Conservation (phyloP, 148 eudicot genomes). For the Rheum nobile region DNA sequence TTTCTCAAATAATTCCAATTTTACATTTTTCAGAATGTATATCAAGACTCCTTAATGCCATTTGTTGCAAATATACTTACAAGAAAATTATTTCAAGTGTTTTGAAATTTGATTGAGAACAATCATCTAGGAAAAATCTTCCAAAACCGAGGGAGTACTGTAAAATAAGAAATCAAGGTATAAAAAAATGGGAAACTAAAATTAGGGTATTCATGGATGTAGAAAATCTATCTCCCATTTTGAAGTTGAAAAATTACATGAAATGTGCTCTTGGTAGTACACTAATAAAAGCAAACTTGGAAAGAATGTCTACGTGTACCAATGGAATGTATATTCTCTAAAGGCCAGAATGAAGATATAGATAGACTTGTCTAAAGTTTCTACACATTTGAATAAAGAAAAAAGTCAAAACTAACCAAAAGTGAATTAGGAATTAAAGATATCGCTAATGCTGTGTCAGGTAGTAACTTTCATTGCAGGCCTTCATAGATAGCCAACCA, state of each 20-base stretch:
- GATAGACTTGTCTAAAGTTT: not conserved
- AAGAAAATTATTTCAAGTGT: not conserved
- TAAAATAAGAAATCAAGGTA: not conserved
- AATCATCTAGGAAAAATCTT: not conserved
- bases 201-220: not conserved
- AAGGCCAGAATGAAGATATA: not conserved
- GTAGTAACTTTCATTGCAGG: constrained; percentile 24
- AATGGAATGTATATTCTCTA: not conserved
- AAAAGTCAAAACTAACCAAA: not conserved
- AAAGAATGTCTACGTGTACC: not conserved
- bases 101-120: not conserved
- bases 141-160: not conserved
- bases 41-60: not conserved
- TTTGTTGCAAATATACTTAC: not conserved
- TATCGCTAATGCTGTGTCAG: constrained; percentile 1
- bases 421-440: not conserved
- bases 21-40: not conserved
- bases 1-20: not conserved
- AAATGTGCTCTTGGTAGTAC: not conserved
- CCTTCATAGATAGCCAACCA: constrained; percentile 16
- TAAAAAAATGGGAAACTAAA: not conserved
- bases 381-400: not conserved
- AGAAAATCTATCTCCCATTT: not conserved
- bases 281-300: not conserved
- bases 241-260: not conserved